phyloP scores from a whole-genome alignment of 2,329 filamentous ascomycete species.

The Trichoderma hamatum region DNA sequence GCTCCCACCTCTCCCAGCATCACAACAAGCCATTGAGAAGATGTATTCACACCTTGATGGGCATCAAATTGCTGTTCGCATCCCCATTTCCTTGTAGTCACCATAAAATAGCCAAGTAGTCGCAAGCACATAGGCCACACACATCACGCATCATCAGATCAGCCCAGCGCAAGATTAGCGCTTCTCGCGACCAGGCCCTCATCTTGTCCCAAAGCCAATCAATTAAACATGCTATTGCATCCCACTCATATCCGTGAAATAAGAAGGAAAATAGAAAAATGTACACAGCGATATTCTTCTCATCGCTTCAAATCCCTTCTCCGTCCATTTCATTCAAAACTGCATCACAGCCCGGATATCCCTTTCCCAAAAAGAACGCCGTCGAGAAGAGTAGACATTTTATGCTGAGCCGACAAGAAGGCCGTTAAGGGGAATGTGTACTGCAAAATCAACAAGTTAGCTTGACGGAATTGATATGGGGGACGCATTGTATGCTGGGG shows the following conservation, averaged over 20 bases:
- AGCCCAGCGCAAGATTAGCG: neutral
- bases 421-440: conserved; percentile 72
- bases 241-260: conserved; percentile 16
- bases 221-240: conserved; percentile 25
- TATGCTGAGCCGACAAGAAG: conserved; percentile 69
- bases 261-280: neutral
- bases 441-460: conserved; percentile 40
- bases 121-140: neutral
- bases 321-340: neutral
- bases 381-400: conserved; percentile 29
- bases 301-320: neutral
- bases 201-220: conserved; percentile 17
- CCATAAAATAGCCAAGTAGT: neutral
- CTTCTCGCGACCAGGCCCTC: neutral
- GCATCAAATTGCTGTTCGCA: neutral
- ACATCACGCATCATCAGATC: neutral
- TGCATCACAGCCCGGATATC: neutral
- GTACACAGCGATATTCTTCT: conserved; percentile 10
- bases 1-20: neutral
- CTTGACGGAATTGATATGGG: neutral
- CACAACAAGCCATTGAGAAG: neutral
- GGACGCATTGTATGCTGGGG: too few relatives aligned
- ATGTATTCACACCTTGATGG: neutral
- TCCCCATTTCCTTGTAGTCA: neutral
- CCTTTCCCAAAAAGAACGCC: conserved; percentile 20